phyloP scores from a whole-genome alignment of 176 grass and related monocot genomes.

The Oryza officinalis region DNA sequence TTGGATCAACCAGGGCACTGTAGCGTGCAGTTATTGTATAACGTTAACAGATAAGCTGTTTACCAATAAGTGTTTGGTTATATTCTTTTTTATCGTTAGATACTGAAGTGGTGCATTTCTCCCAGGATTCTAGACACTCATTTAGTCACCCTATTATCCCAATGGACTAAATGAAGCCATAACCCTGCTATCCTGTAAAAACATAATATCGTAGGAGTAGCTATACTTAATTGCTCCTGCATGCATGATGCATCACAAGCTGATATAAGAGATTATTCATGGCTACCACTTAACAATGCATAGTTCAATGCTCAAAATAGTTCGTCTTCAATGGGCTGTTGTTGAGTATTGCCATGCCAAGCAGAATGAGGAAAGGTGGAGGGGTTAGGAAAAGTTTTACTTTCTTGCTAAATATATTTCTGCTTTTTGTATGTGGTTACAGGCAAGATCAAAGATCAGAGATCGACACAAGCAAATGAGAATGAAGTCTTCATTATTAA shows the following conservation, averaged over 20 bases:
- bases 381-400: neutral
- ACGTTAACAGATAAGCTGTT: no score
- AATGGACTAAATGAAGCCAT: no score
- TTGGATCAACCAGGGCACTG: neutral
- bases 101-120: no score
- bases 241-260: neutral
- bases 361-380: neutral
- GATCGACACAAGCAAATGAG: constrained; percentile 6
- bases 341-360: neutral
- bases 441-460: neutral
- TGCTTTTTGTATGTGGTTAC: neutral
- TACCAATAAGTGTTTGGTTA: no score
- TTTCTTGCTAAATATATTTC: neutral
- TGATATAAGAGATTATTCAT: neutral
- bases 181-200: no score
- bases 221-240: neutral
- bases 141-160: no score
- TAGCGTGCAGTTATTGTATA: no score
- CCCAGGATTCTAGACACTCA: no score
- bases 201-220: constrained; percentile 14
- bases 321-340: neutral
- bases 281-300: neutral
- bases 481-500: neutral
- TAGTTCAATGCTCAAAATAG: neutral
- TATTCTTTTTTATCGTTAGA: no score